phyloP scores from a whole-genome alignment of 2,329 filamentous ascomycete genomes.

The Neopestalotiopsis sp. region DNA sequence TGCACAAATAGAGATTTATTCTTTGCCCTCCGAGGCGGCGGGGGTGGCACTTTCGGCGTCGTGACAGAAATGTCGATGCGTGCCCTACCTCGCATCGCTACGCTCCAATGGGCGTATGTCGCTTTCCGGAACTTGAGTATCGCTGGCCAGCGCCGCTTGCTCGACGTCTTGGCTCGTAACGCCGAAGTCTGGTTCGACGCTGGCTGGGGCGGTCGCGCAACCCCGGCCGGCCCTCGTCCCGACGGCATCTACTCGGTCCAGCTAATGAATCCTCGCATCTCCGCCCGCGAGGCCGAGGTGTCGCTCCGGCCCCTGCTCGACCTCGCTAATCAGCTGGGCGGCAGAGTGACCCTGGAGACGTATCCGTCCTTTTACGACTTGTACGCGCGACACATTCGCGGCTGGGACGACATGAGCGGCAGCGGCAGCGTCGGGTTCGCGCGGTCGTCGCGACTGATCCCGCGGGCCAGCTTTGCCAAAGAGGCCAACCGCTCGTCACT shows the following conservation, averaged over 20 bases:
- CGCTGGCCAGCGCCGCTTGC: background rate
- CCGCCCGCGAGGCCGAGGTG: background rate
- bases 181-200: background rate
- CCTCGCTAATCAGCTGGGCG: background rate
- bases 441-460: background rate
- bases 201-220: background rate
- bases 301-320: background rate
- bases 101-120: background rate
- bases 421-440: background rate
- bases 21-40: constrained; percentile 67
- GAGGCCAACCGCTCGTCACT: background rate
- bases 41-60: constrained; percentile 62
- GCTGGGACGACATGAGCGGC: background rate
- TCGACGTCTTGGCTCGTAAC: background rate
- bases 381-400: background rate
- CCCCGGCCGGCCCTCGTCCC: background rate
- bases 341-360: background rate
- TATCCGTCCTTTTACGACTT: background rate
- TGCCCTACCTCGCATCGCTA: background rate
- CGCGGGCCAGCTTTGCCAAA: background rate
- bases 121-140: background rate
- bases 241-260: background rate
- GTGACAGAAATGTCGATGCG: constrained; percentile 39
- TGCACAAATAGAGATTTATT: constrained; percentile 60
- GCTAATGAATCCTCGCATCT: background rate